phyloP scores from a whole-genome alignment of 2,329 filamentous ascomycete species.

The Grosmannia clavigera region DNA sequence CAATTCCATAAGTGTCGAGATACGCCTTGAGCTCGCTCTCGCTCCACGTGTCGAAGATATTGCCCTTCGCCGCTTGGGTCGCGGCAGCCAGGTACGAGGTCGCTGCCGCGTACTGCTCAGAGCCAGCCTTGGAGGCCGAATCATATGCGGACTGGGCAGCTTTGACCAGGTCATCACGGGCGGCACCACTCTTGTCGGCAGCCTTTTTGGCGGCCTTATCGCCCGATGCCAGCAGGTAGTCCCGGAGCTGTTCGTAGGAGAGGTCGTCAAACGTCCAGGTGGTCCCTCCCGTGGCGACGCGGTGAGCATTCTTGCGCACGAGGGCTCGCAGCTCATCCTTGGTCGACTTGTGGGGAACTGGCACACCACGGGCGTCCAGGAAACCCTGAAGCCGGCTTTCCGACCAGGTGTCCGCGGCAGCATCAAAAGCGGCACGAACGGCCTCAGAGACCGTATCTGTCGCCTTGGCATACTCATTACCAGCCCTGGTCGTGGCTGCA shows the following conservation, averaged over 20 bases:
- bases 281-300: conserved; percentile 53
- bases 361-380: conserved; percentile 63
- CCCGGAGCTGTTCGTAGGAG: conserved; percentile 56
- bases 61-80: conserved; percentile 52
- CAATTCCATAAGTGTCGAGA: conserved; percentile 65
- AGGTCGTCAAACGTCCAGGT: conserved; percentile 74
- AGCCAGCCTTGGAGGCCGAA: conserved; percentile 46
- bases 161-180: conserved; percentile 60
- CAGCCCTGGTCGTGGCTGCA: conserved; percentile 61
- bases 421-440: conserved; percentile 54
- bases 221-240: conserved; percentile 39
- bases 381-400: conserved; percentile 67
- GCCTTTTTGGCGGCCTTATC: conserved; percentile 44
- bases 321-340: conserved; percentile 61
- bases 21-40: conserved; percentile 65
- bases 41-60: conserved; percentile 61
- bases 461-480: conserved; percentile 65
- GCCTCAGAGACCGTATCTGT: conserved; percentile 55
- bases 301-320: conserved; percentile 62
- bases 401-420: conserved; percentile 52
- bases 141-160: conserved; percentile 50
- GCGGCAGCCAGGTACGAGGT: conserved; percentile 58
- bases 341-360: conserved; percentile 59
- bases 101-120: conserved; percentile 48
- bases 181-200: conserved; percentile 49